Evolutionary conservation across 2,329 filamentous ascomycete genomes (phyloP).

Genomic region (Trichoderma hamatum): DNA sequence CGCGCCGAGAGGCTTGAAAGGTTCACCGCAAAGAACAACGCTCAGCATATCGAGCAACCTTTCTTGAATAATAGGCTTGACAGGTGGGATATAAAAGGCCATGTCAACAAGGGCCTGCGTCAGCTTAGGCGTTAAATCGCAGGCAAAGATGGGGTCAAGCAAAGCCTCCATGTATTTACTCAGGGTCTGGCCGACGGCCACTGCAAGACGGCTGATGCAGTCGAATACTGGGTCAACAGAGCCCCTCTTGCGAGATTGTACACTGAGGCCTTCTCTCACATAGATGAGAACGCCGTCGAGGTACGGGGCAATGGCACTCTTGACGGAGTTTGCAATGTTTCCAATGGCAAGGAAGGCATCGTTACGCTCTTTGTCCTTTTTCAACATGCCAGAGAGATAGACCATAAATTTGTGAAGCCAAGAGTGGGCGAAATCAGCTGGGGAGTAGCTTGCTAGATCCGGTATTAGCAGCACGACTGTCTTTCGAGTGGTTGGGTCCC

Average conservation of each 20-base stretch:
- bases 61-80: constrained; percentile 91
- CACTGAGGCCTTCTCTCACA: constrained; percentile 84
- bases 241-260: constrained; percentile 70
- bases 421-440: constrained; percentile 81
- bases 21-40: constrained; percentile 86
- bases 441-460: constrained; percentile 88
- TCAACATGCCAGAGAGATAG: constrained; percentile 88
- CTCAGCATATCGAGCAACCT: constrained; percentile 93
- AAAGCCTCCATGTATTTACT: constrained; percentile 98
- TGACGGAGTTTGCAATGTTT: constrained; percentile 93
- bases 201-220: constrained; percentile 94
- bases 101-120: constrained; percentile 97
- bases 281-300: constrained; percentile 92
- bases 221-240: constrained; percentile 85
- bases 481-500: constrained; percentile 82
- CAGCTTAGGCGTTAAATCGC: constrained; percentile 88
- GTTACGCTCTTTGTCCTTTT: constrained; percentile 92
- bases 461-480: constrained; percentile 92
- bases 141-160: constrained; percentile 94
- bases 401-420: constrained; percentile 98
- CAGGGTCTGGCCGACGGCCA: constrained; percentile 92
- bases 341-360: constrained; percentile 95
- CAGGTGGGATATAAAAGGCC: constrained; percentile 97
- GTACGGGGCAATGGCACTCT: constrained; percentile 92
- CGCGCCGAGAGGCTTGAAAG: constrained; percentile 89